A percentile compares a stretch with the other conserved stretches of the same genome.
Conservation (phyloP, 2,329 filamentous ascomycete genomes). For the Colletotrichum ledebouriae region DNA sequence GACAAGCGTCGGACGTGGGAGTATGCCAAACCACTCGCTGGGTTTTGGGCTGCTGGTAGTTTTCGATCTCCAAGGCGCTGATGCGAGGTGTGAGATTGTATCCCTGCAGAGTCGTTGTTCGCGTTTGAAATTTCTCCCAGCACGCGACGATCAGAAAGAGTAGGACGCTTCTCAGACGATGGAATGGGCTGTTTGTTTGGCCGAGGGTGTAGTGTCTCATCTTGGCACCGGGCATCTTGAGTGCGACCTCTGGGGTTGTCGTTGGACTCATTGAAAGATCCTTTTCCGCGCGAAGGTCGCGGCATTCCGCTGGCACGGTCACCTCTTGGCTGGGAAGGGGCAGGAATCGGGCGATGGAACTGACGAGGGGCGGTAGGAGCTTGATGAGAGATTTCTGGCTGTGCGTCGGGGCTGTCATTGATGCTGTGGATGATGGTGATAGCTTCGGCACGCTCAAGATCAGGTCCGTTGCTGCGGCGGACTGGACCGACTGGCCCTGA, state of each 20-base stretch:
- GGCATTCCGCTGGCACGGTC: slow-evolving; percentile 2
- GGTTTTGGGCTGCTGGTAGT: background rate
- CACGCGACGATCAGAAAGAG: slow-evolving; percentile 21
- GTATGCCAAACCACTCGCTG: background rate
- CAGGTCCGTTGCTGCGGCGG: slow-evolving; percentile 53
- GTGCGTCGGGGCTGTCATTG: slow-evolving; percentile 34
- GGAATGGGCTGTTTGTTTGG: background rate
- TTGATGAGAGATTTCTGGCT: background rate
- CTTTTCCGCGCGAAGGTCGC: background rate
- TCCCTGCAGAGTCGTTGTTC: background rate
- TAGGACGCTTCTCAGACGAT: slow-evolving; percentile 13
- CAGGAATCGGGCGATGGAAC: slow-evolving; percentile 6
- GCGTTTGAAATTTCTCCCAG: slow-evolving; percentile 32
- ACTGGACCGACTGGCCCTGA: slow-evolving; percentile 55
- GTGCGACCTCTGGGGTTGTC: background rate
- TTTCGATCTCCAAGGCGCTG: background rate
- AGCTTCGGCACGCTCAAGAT: slow-evolving; percentile 52
- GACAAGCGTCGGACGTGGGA: slow-evolving; percentile 46
- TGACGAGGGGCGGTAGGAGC: background rate
- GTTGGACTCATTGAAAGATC: background rate
- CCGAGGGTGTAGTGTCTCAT: background rate
- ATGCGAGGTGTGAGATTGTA: slow-evolving; percentile 7
- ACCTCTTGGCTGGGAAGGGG: background rate
- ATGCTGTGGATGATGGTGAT: slow-evolving; percentile 54
- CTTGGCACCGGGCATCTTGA: background rate